These are phyloP conservation scores for Pythium phragmitis DNA, from an alignment of 352 stramenopile species.

Conservation along the genomic window DNA sequence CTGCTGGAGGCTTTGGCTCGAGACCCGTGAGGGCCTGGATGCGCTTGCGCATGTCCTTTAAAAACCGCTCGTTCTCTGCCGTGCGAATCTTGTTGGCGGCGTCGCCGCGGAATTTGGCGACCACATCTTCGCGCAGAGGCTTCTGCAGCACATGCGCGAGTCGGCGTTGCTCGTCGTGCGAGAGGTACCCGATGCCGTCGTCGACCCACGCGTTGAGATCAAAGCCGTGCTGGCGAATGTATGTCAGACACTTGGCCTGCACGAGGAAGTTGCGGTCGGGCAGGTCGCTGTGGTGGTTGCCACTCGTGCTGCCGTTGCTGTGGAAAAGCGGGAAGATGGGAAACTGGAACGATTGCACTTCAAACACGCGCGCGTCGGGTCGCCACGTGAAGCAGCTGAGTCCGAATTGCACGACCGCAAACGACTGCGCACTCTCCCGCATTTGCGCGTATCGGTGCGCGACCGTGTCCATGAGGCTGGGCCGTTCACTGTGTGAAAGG, in stretches of 20 bases:
- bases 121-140: slow-evolving; percentile 26
- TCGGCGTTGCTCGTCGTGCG: slow-evolving; percentile 45
- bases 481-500: slow-evolving; percentile 27
- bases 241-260: slow-evolving; percentile 75
- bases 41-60: slow-evolving; percentile 19
- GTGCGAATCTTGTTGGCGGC: slow-evolving; percentile 17
- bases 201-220: slow-evolving; percentile 81
- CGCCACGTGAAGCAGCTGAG: slow-evolving; percentile 72
- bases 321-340: slow-evolving; percentile 64
- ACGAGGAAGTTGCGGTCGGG: slow-evolving; percentile 63
- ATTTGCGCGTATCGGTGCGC: slow-evolving; percentile 66
- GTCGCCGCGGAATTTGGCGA: slow-evolving; percentile 18
- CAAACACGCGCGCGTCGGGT: slow-evolving; percentile 34
- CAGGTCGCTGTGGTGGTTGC: slow-evolving; percentile 2
- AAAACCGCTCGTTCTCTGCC: slow-evolving; percentile 18
- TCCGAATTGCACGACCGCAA: slow-evolving; percentile 74
- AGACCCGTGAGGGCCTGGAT: background rate
- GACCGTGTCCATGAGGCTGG: slow-evolving; percentile 75
- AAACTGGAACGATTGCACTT: slow-evolving; percentile 70
- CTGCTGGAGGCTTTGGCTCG: background rate
- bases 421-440: slow-evolving; percentile 49
- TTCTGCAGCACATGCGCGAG: slow-evolving; percentile 3
- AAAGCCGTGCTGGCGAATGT: slow-evolving; percentile 74
- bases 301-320: slow-evolving; percentile 23
- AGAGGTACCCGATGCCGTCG: slow-evolving; percentile 66